Conservation (phyloP, 148 eudicot species). For the Simmondsia chinensis region DNA sequence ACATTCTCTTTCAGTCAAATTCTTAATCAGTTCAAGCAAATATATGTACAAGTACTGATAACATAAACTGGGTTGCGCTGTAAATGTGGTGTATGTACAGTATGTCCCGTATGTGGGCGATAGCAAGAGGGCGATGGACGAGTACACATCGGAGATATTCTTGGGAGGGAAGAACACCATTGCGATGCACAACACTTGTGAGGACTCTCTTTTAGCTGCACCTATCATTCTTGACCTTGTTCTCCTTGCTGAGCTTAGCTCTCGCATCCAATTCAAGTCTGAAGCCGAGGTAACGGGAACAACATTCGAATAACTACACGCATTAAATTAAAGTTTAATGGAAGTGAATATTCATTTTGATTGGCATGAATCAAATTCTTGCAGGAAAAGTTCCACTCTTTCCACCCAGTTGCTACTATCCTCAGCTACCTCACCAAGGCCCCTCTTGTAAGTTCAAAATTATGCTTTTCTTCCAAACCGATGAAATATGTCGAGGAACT, state of each 20-base stretch:
- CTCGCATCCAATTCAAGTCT: slow-evolving; percentile 87
- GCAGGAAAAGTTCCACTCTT: slow-evolving; percentile 88
- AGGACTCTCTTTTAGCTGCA: slow-evolving; percentile 92
- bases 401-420: slow-evolving; percentile 92
- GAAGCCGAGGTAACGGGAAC: slow-evolving; percentile 83
- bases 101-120: slow-evolving; percentile 98
- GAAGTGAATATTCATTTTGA: not conserved
- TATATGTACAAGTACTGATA: too few relatives aligned
- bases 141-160: slow-evolving; percentile 96
- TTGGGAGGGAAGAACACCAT: slow-evolving; percentile 94
- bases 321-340: not conserved
- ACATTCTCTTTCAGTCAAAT: not conserved
- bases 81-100: slow-evolving; percentile 17
- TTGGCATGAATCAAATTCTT: slow-evolving; percentile 1
- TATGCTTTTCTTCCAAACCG: too few relatives aligned
- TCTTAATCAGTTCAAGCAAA: too few relatives aligned
- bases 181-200: slow-evolving; percentile 93
- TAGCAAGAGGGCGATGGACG: slow-evolving; percentile 99
- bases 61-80: not conserved
- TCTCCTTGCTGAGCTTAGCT: slow-evolving; percentile 89
- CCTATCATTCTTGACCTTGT: slow-evolving; percentile 93
- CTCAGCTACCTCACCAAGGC: slow-evolving; percentile 97
- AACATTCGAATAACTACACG: too few relatives aligned
- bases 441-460: slow-evolving; percentile 87
- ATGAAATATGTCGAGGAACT: too few relatives aligned